Evolutionary conservation across 1,139 yeast genomes (phyloP).

Genomic region (Suhomyces choctaworum): DNA sequence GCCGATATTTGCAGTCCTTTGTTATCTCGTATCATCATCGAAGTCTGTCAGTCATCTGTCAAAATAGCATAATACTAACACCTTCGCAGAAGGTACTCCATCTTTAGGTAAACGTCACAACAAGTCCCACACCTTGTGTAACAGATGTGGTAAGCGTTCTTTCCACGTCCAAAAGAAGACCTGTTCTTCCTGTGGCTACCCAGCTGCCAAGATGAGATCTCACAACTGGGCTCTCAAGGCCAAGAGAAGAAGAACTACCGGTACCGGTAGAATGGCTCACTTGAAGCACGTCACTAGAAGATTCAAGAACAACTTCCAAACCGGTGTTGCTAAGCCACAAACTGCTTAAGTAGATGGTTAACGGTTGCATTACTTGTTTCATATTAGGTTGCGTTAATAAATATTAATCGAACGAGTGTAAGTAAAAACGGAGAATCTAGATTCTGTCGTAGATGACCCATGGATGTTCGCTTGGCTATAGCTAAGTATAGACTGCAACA

Average conservation of each 20-base stretch:
- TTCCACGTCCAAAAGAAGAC: constrained; percentile 99
- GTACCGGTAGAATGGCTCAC: constrained; percentile 99
- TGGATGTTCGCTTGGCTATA: too few relatives aligned
- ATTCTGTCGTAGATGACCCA: too few relatives aligned
- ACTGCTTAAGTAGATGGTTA: constrained; percentile 32
- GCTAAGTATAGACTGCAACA: too few relatives aligned
- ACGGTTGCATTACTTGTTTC: constrained; percentile 14
- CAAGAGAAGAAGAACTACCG: constrained; percentile 99
- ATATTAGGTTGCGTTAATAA: constrained; percentile 15
- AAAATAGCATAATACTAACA: constrained; percentile 16
- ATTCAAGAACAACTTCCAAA: constrained; percentile 99
- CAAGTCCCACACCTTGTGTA: constrained; percentile 99
- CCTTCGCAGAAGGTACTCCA: constrained; percentile 94
- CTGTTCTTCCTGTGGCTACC: constrained; percentile 99
- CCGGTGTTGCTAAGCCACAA: constrained; percentile 71
- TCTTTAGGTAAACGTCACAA: constrained; percentile 99
- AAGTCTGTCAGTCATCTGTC: too few relatives aligned
- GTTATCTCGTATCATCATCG: too few relatives aligned
- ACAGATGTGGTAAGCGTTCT: constrained; percentile 99
- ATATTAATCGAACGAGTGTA: constrained; percentile 12
- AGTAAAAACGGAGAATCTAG: too few relatives aligned
- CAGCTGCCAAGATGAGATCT: constrained; percentile 98
- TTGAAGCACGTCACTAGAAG: constrained; percentile 95
- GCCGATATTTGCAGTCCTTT: too few relatives aligned
- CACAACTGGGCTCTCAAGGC: constrained; percentile 99